Base-by-base conservation (phyloP, 1,284 basidiomycete species). In the Sutorius eximius region DNA sequence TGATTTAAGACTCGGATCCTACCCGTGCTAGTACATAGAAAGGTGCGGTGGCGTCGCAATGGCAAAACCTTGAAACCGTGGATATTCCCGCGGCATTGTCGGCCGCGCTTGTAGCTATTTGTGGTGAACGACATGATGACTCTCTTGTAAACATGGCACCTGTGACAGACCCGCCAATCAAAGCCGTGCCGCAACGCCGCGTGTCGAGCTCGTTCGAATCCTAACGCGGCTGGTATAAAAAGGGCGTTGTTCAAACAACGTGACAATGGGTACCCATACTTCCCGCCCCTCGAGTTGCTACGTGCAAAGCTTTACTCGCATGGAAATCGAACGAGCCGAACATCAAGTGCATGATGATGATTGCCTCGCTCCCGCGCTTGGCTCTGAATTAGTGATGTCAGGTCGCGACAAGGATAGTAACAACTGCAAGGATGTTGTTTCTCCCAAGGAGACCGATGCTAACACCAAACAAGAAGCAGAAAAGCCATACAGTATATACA, bases 401-500 rank as follows among this genome's bases (percentile, higher is more conserved):
- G 5, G 24, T 5, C 24, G 24, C 6, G 46, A 36, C 33, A 45
- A 44, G 34, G 27, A 40, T 27, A 11, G 41, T 15, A 27, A 5
- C 24, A 27, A 5, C 24, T 27, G 24, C 24, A 42, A 5, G 12
- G 40, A 13, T 34, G 8, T 18, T 5, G 3, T 30, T 16, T 3
- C 34, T 20, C 12, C 27, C 32, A 44, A 42, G 16, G 20, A 47
- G 30, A 37, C 18, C 36, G 24, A 53, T 11, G n/a, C 27, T 29
- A 16, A 9, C 18, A 34, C 24, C 34, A 30, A 54, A 20, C 32
- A 51, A 27, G 46, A 46, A 7, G n/a, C 27, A 10, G 60, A 63
- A 33, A 58, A 47, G 33, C 77, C 79, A 1, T 83, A 79, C 50
- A 85, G 79, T 55, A 73, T 85, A 36, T 89, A 81, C 63, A 79